Percentiles rank a stretch among this genome's conserved stretches.
phyloP scores from a whole-genome alignment of 306 rosid genomes.

The Senna tora region DNA sequence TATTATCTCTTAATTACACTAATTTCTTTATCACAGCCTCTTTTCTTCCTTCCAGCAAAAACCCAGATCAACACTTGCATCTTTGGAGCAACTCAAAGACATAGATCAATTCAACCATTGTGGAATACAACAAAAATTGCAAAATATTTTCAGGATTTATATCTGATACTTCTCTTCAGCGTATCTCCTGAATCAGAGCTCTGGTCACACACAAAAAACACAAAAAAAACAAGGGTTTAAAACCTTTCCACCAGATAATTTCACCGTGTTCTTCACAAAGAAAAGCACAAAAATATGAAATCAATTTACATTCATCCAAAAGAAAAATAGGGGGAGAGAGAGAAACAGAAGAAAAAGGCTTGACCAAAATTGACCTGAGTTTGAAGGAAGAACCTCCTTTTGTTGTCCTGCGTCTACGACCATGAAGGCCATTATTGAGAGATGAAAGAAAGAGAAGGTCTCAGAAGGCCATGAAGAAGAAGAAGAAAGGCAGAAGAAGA shows the following conservation, averaged over 20 bases:
- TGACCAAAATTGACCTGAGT: constrained; percentile 48
- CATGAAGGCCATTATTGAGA: constrained; percentile 38
- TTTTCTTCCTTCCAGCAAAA: constrained; percentile 49
- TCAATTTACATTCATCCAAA: background rate
- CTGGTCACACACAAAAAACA: constrained; percentile 36
- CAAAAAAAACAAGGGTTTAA: constrained; percentile 14
- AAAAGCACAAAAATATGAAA: constrained; percentile 11
- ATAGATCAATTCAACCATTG: constrained; percentile 34
- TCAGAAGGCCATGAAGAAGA: constrained; percentile 28
- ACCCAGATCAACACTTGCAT: constrained; percentile 55
- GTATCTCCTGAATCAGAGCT: constrained; percentile 41
- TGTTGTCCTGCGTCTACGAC: constrained; percentile 36
- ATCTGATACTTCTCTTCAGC: constrained; percentile 26
- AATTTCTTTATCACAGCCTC: constrained; percentile 11
- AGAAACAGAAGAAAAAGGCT: constrained; percentile 1
- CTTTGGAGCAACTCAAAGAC: constrained; percentile 36
- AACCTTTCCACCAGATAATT: constrained; percentile 36
- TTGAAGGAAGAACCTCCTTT: constrained; percentile 47
- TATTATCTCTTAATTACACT: constrained; percentile 20
- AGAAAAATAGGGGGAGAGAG: background rate
- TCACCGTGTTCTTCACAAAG: background rate
- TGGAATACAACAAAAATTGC: constrained; percentile 30
- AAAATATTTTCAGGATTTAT: background rate
- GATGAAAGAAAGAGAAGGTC: constrained; percentile 41
- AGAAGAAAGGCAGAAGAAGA: constrained; percentile 32